phyloP scores from a whole-genome alignment of 306 rosid genomes.

The Lotus japonicus region DNA sequence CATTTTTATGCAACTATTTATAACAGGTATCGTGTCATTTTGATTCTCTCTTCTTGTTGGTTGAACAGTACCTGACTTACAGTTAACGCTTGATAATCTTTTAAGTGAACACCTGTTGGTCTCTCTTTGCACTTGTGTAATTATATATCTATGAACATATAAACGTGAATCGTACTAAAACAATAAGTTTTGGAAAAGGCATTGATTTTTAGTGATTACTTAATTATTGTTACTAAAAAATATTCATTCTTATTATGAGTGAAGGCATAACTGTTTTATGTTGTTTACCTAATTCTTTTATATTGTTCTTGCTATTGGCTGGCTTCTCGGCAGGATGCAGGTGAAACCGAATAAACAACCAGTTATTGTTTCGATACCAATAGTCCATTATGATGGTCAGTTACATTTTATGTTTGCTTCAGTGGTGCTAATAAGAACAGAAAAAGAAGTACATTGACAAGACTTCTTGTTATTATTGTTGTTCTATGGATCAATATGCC shows the following conservation, averaged over 20 bases:
- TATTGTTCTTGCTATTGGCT: constrained; percentile 1
- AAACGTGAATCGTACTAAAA: not conserved
- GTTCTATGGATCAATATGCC: not conserved
- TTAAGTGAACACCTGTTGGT: not conserved
- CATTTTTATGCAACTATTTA: constrained; percentile 67
- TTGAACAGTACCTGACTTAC: not conserved
- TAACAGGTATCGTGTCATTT: constrained; percentile 44
- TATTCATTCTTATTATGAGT: not conserved
- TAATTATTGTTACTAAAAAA: not conserved
- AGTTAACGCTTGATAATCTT: not conserved
- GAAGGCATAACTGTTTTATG: not conserved
- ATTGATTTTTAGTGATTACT: not conserved
- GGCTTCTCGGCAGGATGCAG: constrained; percentile 62
- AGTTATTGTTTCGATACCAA: constrained; percentile 67
- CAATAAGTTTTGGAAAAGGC: not conserved
- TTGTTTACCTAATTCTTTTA: not conserved
- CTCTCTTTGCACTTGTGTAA: not conserved
- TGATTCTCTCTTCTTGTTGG: constrained; percentile 1
- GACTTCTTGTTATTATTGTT: not conserved
- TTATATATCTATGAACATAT: not conserved
- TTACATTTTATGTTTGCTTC: constrained; percentile 18
- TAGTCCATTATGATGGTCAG: constrained; percentile 87
- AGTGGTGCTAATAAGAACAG: not conserved
- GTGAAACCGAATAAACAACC: constrained; percentile 64
- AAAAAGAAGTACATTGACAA: not conserved